Evolutionary conservation across 495 filamentous ascomycete species (phyloP).

Genomic region (Aspergillus carlsbadensis): DNA sequence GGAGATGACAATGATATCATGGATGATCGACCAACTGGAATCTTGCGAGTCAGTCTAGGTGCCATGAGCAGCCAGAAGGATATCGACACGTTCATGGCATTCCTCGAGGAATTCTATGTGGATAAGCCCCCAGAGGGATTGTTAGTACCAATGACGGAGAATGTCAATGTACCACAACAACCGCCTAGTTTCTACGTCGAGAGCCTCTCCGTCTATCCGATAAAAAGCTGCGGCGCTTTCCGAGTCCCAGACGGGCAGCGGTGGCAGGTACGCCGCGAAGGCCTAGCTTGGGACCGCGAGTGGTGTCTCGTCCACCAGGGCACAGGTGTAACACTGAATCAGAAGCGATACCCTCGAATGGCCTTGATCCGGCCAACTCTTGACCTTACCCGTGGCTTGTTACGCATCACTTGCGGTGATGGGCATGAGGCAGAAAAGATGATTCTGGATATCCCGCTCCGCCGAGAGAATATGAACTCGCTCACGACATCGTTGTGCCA

Average conservation of each 20-base stretch:
- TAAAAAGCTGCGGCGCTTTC: constrained; percentile 84
- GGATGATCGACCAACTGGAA: constrained; percentile 79
- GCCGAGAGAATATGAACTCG: constrained; percentile 54
- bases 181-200: constrained; percentile 49
- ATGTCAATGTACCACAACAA: constrained; percentile 20
- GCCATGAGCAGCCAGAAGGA: constrained; percentile 85
- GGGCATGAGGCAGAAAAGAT: constrained; percentile 22
- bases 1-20: constrained; percentile 79
- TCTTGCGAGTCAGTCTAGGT: constrained; percentile 81
- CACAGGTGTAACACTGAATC: constrained; percentile 72
- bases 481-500: constrained; percentile 43
- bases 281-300: constrained; percentile 88
- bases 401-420: constrained; percentile 47
- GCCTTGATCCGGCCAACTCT: constrained; percentile 70
- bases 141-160: constrained; percentile 20
- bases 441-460: constrained; percentile 55
- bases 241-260: constrained; percentile 58
- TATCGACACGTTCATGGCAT: constrained; percentile 64
- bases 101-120: constrained; percentile 76
- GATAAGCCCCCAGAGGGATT: constrained; percentile 40
- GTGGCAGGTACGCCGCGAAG: constrained; percentile 78
- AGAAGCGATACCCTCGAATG: constrained; percentile 83
- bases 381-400: constrained; percentile 58
- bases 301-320: constrained; percentile 89
- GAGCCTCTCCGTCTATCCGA: constrained; percentile 71